Percentiles rank a stretch among this genome's conserved stretches.
Conservation (phyloP, 1,139 yeast species). For the Taphrina sp. region DNA sequence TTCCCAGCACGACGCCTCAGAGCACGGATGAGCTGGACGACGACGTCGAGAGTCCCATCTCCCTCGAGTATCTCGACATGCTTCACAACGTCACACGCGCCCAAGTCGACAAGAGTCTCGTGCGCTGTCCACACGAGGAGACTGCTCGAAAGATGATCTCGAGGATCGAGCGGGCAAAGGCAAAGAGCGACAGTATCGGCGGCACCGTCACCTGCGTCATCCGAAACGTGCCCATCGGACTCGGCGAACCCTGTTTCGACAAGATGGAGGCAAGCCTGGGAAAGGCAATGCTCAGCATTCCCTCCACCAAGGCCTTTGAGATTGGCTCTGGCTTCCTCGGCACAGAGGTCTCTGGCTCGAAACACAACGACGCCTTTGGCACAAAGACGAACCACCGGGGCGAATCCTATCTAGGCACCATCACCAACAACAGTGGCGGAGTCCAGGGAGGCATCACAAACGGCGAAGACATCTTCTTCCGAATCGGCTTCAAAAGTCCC, state of each 20-base stretch:
- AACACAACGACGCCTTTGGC: constrained; percentile 82
- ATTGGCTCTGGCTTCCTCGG: constrained; percentile 95
- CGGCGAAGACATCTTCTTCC: constrained; percentile 91
- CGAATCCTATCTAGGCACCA: constrained; percentile 61
- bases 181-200: constrained; percentile 87
- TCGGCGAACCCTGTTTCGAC: constrained; percentile 97
- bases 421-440: constrained; percentile 93
- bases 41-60: constrained; percentile 68
- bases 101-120: constrained; percentile 84
- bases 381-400: constrained; percentile 39
- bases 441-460: constrained; percentile 96
- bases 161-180: constrained; percentile 82
- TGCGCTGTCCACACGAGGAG: constrained; percentile 82
- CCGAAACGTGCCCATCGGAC: constrained; percentile 86
- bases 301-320: constrained; percentile 97
- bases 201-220: constrained; percentile 97
- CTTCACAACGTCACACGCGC: constrained; percentile 80
- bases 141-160: constrained; percentile 78
- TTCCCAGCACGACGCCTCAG: constrained; percentile 33
- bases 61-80: constrained; percentile 61
- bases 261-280: constrained; percentile 91
- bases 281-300: constrained; percentile 95
- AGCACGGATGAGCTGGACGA: constrained; percentile 38
- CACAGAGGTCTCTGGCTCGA: constrained; percentile 82
- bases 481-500: constrained; percentile 95